Base-by-base conservation (phyloP, 1,139 yeast genomes). In the Geotrichum phurueaensis region DNA sequence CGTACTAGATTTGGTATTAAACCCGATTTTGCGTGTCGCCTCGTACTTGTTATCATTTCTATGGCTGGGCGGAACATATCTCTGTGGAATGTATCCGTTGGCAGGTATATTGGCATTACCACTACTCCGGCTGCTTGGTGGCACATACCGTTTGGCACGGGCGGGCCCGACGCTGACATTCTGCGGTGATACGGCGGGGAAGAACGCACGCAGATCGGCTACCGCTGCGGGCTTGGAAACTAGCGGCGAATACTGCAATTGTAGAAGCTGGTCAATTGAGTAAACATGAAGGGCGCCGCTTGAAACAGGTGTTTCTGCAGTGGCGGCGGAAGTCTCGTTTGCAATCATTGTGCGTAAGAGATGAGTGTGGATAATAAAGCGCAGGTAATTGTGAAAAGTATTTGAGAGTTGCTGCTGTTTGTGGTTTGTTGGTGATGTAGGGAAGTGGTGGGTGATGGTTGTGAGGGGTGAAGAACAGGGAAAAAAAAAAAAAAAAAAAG, bases 181-280 rank as follows among this genome's bases (percentile, higher is more conserved):
- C 4, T 39, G 18, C 18, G 22, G 18, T 9, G 20, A 15, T 5
- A n/a, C 20, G 9, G 47, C 18, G 20, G 47, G 20, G n/a, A 39
- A 39, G 18, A 39, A 5, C 22, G 2, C 20, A 18, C 20, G 47
- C 47, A 39, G 18, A 18, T 39, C 18, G n/a, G 43, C 29, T 10
- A 20, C 15, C 45, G 22, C 9, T n/a, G 20, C 54, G 6, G 54
- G 54, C 43, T 20, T 33, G 15, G 45, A 31, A 6, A 51, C 54
- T 33, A 51, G 45, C 9, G 54, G 54, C 15, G 54, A 51, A 25
- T 51, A n/a, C n/a, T 36, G 31, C 45, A 51, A 43, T 33, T 29
- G 25, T 2, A 51, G 43, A 7, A 51, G 45, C 36, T n/a, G 45
- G n/a, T 51, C 54, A 33, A 20, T n/a, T 9, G 45, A 29, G 54